Conservation (phyloP, 129 eudicot species). For the Ambrosia trifida region DNA sequence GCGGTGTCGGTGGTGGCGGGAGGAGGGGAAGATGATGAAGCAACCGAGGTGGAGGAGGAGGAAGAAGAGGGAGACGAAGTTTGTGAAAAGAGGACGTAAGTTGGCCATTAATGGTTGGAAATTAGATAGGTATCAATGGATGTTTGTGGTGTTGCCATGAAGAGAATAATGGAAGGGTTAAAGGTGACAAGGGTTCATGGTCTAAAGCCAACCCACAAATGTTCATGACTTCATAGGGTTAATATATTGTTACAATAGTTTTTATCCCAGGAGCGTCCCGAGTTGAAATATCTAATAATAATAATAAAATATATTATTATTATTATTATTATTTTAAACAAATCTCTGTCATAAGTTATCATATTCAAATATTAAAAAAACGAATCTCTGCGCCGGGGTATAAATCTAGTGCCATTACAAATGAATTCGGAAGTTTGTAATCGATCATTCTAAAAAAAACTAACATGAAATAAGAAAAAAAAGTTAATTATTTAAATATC, state of each 20-base stretch:
- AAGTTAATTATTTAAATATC: too few species aligned
- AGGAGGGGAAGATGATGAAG: constrained; percentile 45
- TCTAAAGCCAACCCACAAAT: not conserved
- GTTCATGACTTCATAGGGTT: not conserved
- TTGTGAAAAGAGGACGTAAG: constrained; percentile 34
- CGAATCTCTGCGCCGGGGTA: too few species aligned
- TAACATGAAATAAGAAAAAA: too few species aligned
- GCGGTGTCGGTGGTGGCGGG: constrained; percentile 24
- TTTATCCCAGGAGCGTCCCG: too few species aligned
- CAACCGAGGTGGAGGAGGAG: constrained; percentile 55
- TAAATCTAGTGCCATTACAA: too few species aligned
- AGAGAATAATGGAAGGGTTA: constrained; percentile 25
- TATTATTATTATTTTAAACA: too few species aligned
- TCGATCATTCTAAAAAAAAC: too few species aligned
- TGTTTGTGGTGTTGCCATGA: constrained; percentile 26
- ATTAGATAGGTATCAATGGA: not conserved
- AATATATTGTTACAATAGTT: not conserved
- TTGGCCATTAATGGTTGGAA: constrained; percentile 29
- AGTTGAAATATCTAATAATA: too few species aligned
- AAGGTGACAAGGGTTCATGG: constrained; percentile 19
- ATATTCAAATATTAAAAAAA: too few species aligned
- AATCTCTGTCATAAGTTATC: too few species aligned
- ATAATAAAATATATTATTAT: too few species aligned
- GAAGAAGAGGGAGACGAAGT: constrained; percentile 45
- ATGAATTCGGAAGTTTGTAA: too few species aligned